Evolutionary conservation across 805 yeast genomes (phyloP).

Genomic region (Priceomyces haplophilus): DNA sequence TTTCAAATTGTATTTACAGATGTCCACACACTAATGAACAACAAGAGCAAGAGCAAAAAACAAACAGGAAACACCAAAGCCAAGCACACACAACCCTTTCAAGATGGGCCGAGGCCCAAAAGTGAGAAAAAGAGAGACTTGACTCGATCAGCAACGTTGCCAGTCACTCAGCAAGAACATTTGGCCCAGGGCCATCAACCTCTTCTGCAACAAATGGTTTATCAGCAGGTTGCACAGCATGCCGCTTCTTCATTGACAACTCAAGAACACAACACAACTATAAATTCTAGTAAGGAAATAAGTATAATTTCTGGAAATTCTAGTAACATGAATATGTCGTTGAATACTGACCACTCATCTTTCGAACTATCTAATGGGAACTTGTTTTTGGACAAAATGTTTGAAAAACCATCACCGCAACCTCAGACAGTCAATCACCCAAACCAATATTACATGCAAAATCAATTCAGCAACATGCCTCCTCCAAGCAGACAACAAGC

Average conservation of each 20-base stretch:
- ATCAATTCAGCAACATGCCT: slow-evolving; percentile 24
- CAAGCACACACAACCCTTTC: not conserved
- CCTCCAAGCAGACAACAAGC: slow-evolving; percentile 25
- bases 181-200: not conserved
- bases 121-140: not conserved
- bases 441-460: slow-evolving; percentile 11
- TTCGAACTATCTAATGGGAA: slow-evolving; percentile 42
- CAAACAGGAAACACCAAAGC: slow-evolving; percentile 1
- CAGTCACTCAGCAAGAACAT: slow-evolving; percentile 2
- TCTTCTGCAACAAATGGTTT: slow-evolving; percentile 1
- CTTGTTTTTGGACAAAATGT: slow-evolving; percentile 36
- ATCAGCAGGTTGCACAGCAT: slow-evolving; percentile 3
- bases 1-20: slow-evolving; percentile 48
- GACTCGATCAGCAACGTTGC: not conserved
- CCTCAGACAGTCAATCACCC: slow-evolving; percentile 17
- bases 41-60: slow-evolving; percentile 13
- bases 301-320: slow-evolving; percentile 23
- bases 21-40: slow-evolving; percentile 27
- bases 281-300: slow-evolving; percentile 23
- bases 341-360: slow-evolving; percentile 36
- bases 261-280: slow-evolving; percentile 14
- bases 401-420: slow-evolving; percentile 39
- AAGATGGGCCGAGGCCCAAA: not conserved
- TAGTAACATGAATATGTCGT: slow-evolving; percentile 32
- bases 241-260: slow-evolving; percentile 1